Evolutionary conservation across 257 asterid genomes (phyloP).

Genomic region (Ehretia macrophylla): DNA sequence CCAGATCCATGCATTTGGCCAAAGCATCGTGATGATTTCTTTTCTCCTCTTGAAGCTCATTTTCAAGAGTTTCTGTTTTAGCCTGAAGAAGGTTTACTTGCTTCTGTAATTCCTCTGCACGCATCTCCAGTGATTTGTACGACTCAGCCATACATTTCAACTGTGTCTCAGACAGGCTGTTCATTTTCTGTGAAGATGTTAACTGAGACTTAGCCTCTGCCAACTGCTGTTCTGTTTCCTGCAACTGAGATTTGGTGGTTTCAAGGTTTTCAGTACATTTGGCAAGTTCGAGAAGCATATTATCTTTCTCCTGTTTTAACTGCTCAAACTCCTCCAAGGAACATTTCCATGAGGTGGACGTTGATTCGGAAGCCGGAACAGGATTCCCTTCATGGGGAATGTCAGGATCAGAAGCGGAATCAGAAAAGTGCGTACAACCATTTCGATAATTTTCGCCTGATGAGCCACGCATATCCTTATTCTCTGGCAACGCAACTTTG

Average conservation of each 20-base stretch:
- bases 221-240: constrained; percentile 54
- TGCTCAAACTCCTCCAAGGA: constrained; percentile 72
- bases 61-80: constrained; percentile 41
- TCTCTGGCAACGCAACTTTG: constrained; percentile 78
- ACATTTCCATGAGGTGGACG: constrained; percentile 54
- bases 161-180: constrained; percentile 77
- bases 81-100: constrained; percentile 58
- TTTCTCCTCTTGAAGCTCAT: constrained; percentile 57
- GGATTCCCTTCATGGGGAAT: constrained; percentile 54
- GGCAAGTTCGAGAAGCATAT: constrained; percentile 47
- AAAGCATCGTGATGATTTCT: constrained; percentile 45
- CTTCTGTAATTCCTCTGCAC: constrained; percentile 53
- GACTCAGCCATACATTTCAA: constrained; percentile 88
- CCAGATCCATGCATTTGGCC: constrained; percentile 51
- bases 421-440: constrained; percentile 53
- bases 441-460: constrained; percentile 43
- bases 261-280: constrained; percentile 47
- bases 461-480: constrained; percentile 37
- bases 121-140: constrained; percentile 56
- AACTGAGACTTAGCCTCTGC: constrained; percentile 63
- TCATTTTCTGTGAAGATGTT: constrained; percentile 55
- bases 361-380: constrained; percentile 59
- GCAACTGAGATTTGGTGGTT: constrained; percentile 49
- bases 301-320: constrained; percentile 57
- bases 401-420: constrained; percentile 65